Conservation (phyloP, 2,329 filamentous ascomycete genomes). For the Monosporascus sp. region DNA sequence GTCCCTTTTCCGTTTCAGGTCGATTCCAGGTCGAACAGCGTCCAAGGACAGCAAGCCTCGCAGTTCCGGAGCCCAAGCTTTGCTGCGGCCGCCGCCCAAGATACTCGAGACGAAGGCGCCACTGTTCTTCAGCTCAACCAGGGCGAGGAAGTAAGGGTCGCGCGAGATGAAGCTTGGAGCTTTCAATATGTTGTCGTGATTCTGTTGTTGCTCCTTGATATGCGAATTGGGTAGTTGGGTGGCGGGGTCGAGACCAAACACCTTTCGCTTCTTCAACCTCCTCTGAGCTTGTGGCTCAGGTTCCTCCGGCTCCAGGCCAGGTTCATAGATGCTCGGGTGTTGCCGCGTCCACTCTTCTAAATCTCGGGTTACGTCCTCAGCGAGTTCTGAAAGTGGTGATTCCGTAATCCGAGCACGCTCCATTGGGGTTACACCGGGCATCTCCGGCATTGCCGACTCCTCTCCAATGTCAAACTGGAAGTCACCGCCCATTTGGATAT, state of each 20-base stretch:
- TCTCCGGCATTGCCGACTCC: conserved; percentile 50
- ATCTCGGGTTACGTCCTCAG: conserved; percentile 56
- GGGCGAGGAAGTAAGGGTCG: conserved; percentile 77
- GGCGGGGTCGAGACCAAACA: conserved; percentile 74
- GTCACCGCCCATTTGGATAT: conserved; percentile 59
- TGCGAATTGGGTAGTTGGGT: conserved; percentile 72
- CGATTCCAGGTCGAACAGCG: conserved; percentile 67
- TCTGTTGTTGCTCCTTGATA: conserved; percentile 81
- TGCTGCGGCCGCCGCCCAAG: conserved; percentile 72
- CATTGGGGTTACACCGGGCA: conserved; percentile 40
- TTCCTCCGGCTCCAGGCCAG: conserved; percentile 52
- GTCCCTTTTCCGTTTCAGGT: conserved; percentile 90
- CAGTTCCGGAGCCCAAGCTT: conserved; percentile 86
- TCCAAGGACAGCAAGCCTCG: conserved; percentile 88
- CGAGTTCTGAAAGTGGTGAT: conserved; percentile 65
- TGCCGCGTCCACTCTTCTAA: conserved; percentile 54
- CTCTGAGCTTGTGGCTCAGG: conserved; percentile 65
- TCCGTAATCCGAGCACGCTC: conserved; percentile 60
- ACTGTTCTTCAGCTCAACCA: conserved; percentile 88
- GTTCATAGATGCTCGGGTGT: conserved; percentile 57
- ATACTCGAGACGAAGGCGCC: conserved; percentile 86
- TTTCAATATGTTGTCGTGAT: conserved; percentile 81
- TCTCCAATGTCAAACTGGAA: conserved; percentile 60
- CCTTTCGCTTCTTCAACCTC: conserved; percentile 72
- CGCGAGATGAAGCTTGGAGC: conserved; percentile 77